Evolutionary conservation across 106 monocot genomes (phyloP).

Genomic region (Iris macrosiphon): DNA sequence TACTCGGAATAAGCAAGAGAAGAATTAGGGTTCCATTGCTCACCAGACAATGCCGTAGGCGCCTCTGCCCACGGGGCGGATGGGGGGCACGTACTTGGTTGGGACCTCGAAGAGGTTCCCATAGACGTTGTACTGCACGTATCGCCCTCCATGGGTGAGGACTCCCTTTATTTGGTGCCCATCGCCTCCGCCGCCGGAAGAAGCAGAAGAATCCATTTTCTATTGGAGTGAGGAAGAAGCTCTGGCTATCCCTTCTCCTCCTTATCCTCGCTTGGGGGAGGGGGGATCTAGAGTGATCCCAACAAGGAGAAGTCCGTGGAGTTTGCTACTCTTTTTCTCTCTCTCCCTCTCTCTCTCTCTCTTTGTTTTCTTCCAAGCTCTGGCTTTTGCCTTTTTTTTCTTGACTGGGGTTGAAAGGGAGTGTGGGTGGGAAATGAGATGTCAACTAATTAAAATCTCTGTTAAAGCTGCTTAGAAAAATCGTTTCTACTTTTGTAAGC

Average conservation of each 20-base stretch:
- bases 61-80: slow-evolving; percentile 56
- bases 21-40: no score
- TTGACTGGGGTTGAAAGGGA: no score
- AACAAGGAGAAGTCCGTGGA: not conserved
- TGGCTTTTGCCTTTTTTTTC: not conserved
- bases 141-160: slow-evolving; percentile 35
- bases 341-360: not conserved
- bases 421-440: no score
- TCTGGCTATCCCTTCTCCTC: not conserved
- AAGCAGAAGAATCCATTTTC: no score
- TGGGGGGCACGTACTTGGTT: slow-evolving; percentile 56
- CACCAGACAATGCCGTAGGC: slow-evolving; percentile 70
- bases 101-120: slow-evolving; percentile 58
- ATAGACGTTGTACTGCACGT: slow-evolving; percentile 50
- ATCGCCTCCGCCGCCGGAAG: slow-evolving; percentile 15
- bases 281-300: not conserved
- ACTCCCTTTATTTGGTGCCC: slow-evolving; percentile 35
- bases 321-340: not conserved
- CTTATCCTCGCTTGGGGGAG: slow-evolving; percentile 3
- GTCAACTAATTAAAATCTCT: no score
- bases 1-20: no score
- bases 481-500: no score
- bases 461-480: no score
- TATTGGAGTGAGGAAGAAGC: no score
- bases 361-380: not conserved